phyloP scores from a whole-genome alignment of 345 rosid species.

The Dipteronia sinensis region DNA sequence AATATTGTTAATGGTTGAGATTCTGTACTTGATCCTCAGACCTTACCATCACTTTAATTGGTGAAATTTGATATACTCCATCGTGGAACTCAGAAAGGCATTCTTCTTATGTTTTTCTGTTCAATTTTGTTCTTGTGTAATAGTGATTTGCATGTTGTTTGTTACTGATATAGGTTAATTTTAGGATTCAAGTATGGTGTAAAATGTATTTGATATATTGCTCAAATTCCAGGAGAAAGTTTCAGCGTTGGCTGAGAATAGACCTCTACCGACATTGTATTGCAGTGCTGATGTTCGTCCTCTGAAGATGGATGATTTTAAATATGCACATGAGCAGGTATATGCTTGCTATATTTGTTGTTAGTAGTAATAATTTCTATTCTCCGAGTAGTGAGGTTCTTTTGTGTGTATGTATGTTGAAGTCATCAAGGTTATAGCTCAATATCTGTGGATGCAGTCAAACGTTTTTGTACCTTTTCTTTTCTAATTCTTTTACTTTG shows the following conservation, averaged over 20 bases:
- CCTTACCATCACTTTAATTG: not conserved
- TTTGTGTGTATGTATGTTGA: no score
- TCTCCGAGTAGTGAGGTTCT: no score
- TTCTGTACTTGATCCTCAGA: not conserved
- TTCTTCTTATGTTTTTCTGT: not conserved
- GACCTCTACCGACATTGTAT: slow-evolving; percentile 65
- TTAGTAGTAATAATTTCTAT: not conserved
- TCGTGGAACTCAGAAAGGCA: not conserved
- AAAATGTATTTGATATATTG: not conserved
- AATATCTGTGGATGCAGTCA: no score
- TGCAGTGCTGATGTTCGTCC: slow-evolving; percentile 77
- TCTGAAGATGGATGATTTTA: slow-evolving; percentile 81
- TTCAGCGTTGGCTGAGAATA: slow-evolving; percentile 63
- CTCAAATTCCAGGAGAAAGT: slow-evolving; percentile 61
- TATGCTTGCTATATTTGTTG: slow-evolving; percentile 8
- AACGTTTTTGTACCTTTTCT: no score
- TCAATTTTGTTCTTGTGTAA: not conserved
- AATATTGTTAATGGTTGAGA: not conserved
- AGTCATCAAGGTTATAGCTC: no score
- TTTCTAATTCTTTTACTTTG: no score
- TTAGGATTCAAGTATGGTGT: not conserved
- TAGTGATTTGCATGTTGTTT: slow-evolving; percentile 2
- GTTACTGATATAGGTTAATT: not conserved
- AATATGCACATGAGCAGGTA: slow-evolving; percentile 95
- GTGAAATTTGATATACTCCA: not conserved